phyloP scores from a whole-genome alignment of 331 rosid genomes.

The Cucumis variabilis region DNA sequence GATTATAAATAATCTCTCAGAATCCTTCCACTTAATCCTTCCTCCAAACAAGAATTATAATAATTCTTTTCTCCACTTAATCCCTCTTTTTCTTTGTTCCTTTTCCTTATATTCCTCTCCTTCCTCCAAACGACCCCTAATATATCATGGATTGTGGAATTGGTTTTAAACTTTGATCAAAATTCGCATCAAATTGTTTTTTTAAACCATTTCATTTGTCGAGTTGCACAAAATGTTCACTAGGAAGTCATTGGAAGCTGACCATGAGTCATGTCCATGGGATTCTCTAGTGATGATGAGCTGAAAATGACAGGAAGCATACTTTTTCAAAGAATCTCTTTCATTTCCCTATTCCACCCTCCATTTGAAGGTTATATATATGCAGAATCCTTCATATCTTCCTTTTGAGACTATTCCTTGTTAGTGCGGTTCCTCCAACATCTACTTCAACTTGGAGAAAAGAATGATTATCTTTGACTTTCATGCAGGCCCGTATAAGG shows the following conservation, averaged over 20 bases:
- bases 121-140: no score
- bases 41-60: no score
- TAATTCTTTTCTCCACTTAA: no score
- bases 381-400: not conserved
- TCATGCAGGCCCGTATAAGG: no score
- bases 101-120: no score
- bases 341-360: not conserved
- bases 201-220: not conserved
- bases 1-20: no score
- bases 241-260: not conserved
- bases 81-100: no score
- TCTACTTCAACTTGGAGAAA: not conserved
- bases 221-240: not conserved
- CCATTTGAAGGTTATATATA: not conserved
- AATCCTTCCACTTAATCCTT: no score
- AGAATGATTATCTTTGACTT: not conserved
- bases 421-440: not conserved
- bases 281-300: slow-evolving; percentile 22
- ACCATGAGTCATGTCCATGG: not conserved
- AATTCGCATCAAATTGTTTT: not conserved
- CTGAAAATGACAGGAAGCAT: not conserved
- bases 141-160: not conserved
- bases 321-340: not conserved
- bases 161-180: not conserved
- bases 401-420: slow-evolving; percentile 5